Percentiles rank a stretch among this genome's conserved stretches.
These are phyloP conservation scores for Coleophoma cylindrospora DNA, from an alignment of 2,329 filamentous ascomycete genomes.

Conservation along the genomic window DNA sequence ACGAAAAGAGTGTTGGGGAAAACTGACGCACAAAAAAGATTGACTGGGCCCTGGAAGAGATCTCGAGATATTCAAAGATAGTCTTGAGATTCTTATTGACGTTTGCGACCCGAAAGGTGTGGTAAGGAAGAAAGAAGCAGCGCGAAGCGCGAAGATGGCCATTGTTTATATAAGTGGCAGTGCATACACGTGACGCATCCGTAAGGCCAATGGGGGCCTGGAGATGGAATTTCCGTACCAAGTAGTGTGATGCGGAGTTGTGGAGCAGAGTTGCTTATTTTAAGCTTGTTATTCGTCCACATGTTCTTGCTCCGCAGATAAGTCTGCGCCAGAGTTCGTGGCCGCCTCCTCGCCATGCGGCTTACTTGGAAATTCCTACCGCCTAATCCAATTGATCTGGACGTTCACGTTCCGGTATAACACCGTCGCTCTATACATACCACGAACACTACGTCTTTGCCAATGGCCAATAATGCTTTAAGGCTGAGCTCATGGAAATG, in stretches of 20 bases:
- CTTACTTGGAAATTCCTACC: no score
- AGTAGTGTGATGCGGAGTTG: background rate
- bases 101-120: slow-evolving; percentile 30
- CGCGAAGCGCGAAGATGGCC: slow-evolving; percentile 3
- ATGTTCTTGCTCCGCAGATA: no score
- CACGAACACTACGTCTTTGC: no score
- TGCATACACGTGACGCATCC: background rate
- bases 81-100: slow-evolving; percentile 26
- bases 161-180: background rate
- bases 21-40: slow-evolving; percentile 30
- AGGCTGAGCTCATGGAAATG: no score
- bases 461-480: no score
- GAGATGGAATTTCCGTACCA: background rate
- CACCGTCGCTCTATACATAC: no score
- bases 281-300: no score
- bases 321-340: no score
- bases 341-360: no score
- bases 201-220: background rate
- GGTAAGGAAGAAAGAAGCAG: slow-evolving; percentile 22
- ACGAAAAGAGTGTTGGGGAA: slow-evolving; percentile 26
- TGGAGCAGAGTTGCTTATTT: no score
- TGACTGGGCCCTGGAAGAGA: slow-evolving; percentile 31
- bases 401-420: no score
- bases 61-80: slow-evolving; percentile 29
- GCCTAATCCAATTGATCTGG: no score